Base-by-base conservation (phyloP, 805 yeast species). In the Yarrowia sp. region DNA sequence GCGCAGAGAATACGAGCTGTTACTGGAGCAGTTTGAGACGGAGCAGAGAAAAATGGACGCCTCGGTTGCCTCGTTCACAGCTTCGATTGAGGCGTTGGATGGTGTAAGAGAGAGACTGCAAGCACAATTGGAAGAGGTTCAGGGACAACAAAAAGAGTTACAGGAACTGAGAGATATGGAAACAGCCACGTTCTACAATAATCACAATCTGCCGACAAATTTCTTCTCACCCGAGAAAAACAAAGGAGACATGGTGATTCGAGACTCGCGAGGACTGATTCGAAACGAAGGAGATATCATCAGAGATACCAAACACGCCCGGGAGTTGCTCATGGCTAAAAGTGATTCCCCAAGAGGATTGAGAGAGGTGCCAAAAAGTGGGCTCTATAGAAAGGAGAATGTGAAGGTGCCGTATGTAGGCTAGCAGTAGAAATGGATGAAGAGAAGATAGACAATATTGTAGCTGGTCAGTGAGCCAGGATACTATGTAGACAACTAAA, bases 281-380 rank as follows among this genome's bases (percentile, higher is more conserved):
- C 38, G 38, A 2, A 24, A 24, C 30, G 30, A 24, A 24, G 30
- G 30, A 24, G 30, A 24, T 24, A 24, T 24, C 3, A 24, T 24
- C 34, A 13, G 34, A 47, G 52, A 47, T 30, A 30, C 52, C 50
- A 46, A 46, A 3, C 34, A 46, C 10, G 50, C 50, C 17, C 24
- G 34, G 24, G 50, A 24, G 24, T 2, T 44, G 8, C 24, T 17
- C 6, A 43, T 7, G 13, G 24, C 13, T 8, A 20, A 19, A 12
- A 24, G 12, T 4, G 20, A 40, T 40, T 15, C 46, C 46, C 13
- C 13, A 36, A 36, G 17, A 10, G 14, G 30, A 7, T 19, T 19
- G 19, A 15, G 44, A 40, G 19, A n/a, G n/a, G 36, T 46, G 8
- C 36, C 50, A 6, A 10, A 14, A 44, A 44, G 49, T 13, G 49